Percentiles rank a stretch among this genome's conserved stretches.
Conservation (phyloP, 1,139 yeast genomes). For the Meyerozyma guilliermondii region DNA sequence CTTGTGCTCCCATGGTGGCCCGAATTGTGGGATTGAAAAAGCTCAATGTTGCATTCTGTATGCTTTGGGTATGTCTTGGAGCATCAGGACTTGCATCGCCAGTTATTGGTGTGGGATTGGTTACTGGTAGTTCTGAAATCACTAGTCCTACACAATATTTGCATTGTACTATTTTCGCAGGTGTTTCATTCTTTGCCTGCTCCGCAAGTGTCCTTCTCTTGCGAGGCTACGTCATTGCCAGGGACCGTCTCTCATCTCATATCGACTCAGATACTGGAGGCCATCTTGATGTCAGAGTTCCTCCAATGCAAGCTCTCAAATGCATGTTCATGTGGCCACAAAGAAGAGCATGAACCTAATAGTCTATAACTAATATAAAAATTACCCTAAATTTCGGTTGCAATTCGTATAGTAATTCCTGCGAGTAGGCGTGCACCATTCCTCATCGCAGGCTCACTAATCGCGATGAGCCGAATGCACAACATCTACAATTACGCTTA, state of each 20-base stretch:
- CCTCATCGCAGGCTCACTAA: too few species aligned
- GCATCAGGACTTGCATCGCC: slow-evolving; percentile 46
- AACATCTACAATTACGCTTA: too few species aligned
- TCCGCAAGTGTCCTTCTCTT: slow-evolving; percentile 31
- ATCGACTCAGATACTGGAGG: neutral
- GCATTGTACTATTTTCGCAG: slow-evolving; percentile 50
- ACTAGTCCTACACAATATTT: slow-evolving; percentile 40
- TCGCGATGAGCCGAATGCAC: neutral
- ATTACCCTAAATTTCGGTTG: too few species aligned
- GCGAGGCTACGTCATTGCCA: slow-evolving; percentile 46
- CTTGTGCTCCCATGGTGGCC: slow-evolving; percentile 17
- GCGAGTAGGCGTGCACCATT: neutral
- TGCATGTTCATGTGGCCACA: slow-evolving; percentile 7
- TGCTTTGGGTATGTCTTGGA: slow-evolving; percentile 46
- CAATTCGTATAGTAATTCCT: neutral
- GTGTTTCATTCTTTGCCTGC: slow-evolving; percentile 43
- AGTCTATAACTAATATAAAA: too few species aligned
- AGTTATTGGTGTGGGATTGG: slow-evolving; percentile 46
- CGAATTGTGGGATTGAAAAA: slow-evolving; percentile 44
- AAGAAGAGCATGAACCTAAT: slow-evolving; percentile 6
- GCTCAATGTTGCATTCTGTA: slow-evolving; percentile 43
- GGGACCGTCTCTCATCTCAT: slow-evolving; percentile 23
- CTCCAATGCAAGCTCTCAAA: neutral
- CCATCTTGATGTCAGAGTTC: neutral
- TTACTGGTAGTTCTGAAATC: slow-evolving; percentile 22